Conservation (phyloP, 768 basidiomycete genomes). For the Butyriboletus loyo region DNA sequence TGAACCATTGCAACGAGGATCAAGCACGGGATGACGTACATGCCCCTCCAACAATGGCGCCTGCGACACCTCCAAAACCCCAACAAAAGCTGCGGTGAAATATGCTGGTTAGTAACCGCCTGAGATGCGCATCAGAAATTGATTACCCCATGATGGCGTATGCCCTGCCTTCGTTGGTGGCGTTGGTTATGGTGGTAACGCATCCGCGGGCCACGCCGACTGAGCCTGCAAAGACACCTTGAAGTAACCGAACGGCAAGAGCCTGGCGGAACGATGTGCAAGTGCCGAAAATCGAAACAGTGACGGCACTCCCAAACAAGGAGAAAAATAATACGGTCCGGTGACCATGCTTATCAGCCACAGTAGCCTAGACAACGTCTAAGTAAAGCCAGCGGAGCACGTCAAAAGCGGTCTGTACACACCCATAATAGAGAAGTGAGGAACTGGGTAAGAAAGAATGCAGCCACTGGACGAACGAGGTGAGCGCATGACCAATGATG, state of each 20-base stretch:
- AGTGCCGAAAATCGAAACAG: constrained; percentile 77
- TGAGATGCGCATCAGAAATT: neutral
- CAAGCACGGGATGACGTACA: constrained; percentile 46
- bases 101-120: neutral
- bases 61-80: constrained; percentile 94
- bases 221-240: constrained; percentile 90
- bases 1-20: neutral
- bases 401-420: constrained; percentile 12
- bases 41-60: constrained; percentile 80
- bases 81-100: constrained; percentile 69
- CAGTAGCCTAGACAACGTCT: constrained; percentile 62
- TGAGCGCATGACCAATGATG: constrained; percentile 12
- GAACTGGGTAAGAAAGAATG: constrained; percentile 95
- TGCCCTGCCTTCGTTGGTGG: constrained; percentile 89
- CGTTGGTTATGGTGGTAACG: constrained; percentile 83
- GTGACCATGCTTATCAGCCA: constrained; percentile 87
- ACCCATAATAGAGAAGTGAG: constrained; percentile 94
- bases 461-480: constrained; percentile 49
- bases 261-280: constrained; percentile 75
- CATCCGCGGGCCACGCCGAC: constrained; percentile 93
- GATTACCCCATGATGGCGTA: constrained; percentile 85
- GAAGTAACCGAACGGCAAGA: constrained; percentile 79
- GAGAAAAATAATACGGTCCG: constrained; percentile 83
- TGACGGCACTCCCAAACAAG: constrained; percentile 79
- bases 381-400: neutral